phyloP scores from a whole-genome alignment of 768 basidiomycete species.

The Glaciozyma antarctica region DNA sequence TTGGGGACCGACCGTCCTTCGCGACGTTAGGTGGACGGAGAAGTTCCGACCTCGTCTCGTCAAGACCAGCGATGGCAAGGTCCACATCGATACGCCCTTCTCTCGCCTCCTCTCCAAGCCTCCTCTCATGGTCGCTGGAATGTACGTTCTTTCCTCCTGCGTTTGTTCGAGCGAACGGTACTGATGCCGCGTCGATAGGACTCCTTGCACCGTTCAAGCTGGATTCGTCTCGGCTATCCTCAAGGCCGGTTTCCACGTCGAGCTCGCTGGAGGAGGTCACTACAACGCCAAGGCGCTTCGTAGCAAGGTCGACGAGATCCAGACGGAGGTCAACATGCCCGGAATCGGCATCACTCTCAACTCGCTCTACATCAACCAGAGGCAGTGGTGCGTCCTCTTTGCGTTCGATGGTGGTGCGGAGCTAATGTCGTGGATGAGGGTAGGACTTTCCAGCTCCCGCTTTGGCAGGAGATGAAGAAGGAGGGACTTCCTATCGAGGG shows the following conservation, averaged over 20 bases:
- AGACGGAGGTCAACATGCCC: constrained; percentile 59
- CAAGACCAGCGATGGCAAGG: constrained; percentile 82
- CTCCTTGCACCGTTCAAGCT: constrained; percentile 87
- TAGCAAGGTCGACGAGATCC: constrained; percentile 84
- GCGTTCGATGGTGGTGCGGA: background rate
- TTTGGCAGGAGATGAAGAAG: constrained; percentile 95
- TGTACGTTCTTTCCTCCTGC: constrained; percentile 43
- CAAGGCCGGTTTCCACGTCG: constrained; percentile 88
- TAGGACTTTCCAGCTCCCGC: constrained; percentile 83
- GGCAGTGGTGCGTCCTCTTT: constrained; percentile 50
- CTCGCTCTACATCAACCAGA: constrained; percentile 93
- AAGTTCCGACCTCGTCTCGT: constrained; percentile 75
- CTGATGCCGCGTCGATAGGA: constrained; percentile 37
- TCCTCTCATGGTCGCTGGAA: constrained; percentile 98
- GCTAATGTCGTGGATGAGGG: background rate
- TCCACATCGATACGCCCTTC: constrained; percentile 92
- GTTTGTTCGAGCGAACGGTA: background rate
- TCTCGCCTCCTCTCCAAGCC: constrained; percentile 92
- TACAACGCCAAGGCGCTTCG: constrained; percentile 85
- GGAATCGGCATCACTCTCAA: constrained; percentile 92
- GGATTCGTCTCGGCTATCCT: constrained; percentile 90
- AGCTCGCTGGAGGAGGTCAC: constrained; percentile 95
- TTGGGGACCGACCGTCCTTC: constrained; percentile 62
- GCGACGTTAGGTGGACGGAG: constrained; percentile 85
- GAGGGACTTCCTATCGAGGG: constrained; percentile 95